Base-by-base conservation (phyloP, 208 protist genomes). In the Trypanosoma platydactyli region DNA sequence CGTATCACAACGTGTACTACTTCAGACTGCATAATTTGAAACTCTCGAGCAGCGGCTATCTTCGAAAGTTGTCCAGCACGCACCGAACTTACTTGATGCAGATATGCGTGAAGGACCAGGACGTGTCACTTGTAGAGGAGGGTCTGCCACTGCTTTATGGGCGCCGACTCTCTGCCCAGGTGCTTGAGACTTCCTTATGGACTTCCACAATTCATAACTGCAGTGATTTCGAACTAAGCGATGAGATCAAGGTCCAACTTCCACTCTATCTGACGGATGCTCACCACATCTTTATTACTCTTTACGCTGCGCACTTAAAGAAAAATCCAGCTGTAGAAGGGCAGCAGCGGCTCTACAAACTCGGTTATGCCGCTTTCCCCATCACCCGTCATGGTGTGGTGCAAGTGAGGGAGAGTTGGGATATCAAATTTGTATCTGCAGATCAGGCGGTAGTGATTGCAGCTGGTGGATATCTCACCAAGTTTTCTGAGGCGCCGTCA, bases 191-290 rank as follows among this genome's bases (percentile, higher is more conserved):
- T 1, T 69, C 59, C 22, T 64, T 80, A 22, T 94, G 81, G 83
- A 82, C 78, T 25, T 83, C 86, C 44, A 77, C 86, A 29, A 77
- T 90, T 41, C 83, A 89, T 62, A 80, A 54, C 45, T 77, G 62
- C 48, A 65, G 50, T 51, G 81, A 92, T 30, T 81, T 84, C 25
- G 30, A 58, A 13, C 67, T 96, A 15, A 93, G 59, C 68, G 88
- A 96, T 57, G 90, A 96, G 66, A 85, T 94, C 76, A 96, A 96
- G 78, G 66, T 96, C 41, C 88, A 94, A 70, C 77, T 96, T 13
- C 90, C 90, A 12, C 77, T 92, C 16, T 87, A 91, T 63, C 76
- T 94, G 27, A 88, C 80, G 1, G 76, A 94, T 50, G 56, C 60
- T n/a, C 86, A 91, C 54, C 90, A 96, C 65, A 83, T 96, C 44